Base-by-base conservation (phyloP, 768 basidiomycete species). In the Psilocybe cyanescens region DNA sequence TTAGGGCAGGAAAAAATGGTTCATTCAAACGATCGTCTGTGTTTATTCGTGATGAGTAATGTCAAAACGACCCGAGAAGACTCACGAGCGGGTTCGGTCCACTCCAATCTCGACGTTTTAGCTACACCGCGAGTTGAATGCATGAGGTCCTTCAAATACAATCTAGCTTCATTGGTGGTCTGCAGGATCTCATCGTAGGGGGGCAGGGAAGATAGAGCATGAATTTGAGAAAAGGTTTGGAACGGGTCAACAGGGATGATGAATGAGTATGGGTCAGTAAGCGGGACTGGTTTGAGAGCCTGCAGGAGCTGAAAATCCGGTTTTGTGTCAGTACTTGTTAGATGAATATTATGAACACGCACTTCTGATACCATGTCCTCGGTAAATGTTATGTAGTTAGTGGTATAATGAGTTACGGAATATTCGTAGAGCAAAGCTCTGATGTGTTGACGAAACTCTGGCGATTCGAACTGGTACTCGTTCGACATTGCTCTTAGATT, bases 161-260 rank as follows among this genome's bases (percentile, higher is more conserved):
- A 54, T 8, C 73, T 61, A n/a, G 75, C 74, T 44, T 76, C 75
- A 9, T 72, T 66, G 1, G 72, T 76, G 1, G 78, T 75, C 28
- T 71, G 68, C 67, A 81, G 78, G 57, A 66, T 75, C 68, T 89
- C 85, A 28, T 85, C 80, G 58, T 80, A 82, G 11, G 75, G 68
- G 11, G 71, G 58, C 17, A 81, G 62, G 8, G 73, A 63, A 53
- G 72, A 50, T 16, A 82, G 59, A 52, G 67, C 67, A 71, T 78
- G 69, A 17, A 75, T 60, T 17, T 70, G 67, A 31, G 71, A 70
- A 16, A 89, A 75, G 11, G 68, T 68, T 1, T 83, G 79, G 55
- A 85, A 81, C 12, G 88, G 86, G 45, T 89, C 87, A 16, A 75
- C 69, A n/a, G 84, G 83, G 12, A 87, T 74, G 12, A 74, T 67